Percentiles rank a stretch among this genome's conserved stretches.
Evolutionary conservation across 495 filamentous ascomycete genomes (phyloP).

Genomic region (Podospora fimiseda): DNA sequence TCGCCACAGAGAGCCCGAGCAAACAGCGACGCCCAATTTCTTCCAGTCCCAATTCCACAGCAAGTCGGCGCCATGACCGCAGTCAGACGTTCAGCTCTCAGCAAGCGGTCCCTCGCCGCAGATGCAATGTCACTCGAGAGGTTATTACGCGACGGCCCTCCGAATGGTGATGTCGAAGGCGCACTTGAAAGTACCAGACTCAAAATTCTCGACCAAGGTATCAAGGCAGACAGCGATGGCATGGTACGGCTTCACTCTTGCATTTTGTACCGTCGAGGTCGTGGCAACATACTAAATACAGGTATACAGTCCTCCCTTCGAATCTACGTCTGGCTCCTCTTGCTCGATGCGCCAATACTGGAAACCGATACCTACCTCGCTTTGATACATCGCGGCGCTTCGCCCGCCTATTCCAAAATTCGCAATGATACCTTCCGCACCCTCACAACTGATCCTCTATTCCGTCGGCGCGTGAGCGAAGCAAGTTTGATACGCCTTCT

Average conservation of each 20-base stretch:
- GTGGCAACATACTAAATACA: no score
- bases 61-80: constrained; percentile 28
- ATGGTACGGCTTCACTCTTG: constrained; percentile 57
- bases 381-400: constrained; percentile 86
- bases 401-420: constrained; percentile 93
- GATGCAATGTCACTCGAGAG: constrained; percentile 59
- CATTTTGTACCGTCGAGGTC: no score
- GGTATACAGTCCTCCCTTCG: constrained; percentile 71
- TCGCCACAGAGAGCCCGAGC: constrained; percentile 58
- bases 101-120: constrained; percentile 49
- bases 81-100: constrained; percentile 45
- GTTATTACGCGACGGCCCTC: constrained; percentile 65
- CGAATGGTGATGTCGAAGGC: constrained; percentile 56
- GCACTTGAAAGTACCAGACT: constrained; percentile 69
- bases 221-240: constrained; percentile 79
- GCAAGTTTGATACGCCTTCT: constrained; percentile 89
- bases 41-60: constrained; percentile 16
- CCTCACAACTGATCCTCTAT: constrained; percentile 88
- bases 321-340: constrained; percentile 91
- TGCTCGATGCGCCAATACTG: constrained; percentile 78
- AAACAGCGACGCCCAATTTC: constrained; percentile 61
- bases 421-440: constrained; percentile 97
- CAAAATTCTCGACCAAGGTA: constrained; percentile 69
- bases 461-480: constrained; percentile 89
- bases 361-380: constrained; percentile 80